Evolutionary conservation across 176 grass and related monocot genomes (phyloP), one percentile per base, ranked within the genome.

Genomic region (Phoenix roebelenii): DNA sequence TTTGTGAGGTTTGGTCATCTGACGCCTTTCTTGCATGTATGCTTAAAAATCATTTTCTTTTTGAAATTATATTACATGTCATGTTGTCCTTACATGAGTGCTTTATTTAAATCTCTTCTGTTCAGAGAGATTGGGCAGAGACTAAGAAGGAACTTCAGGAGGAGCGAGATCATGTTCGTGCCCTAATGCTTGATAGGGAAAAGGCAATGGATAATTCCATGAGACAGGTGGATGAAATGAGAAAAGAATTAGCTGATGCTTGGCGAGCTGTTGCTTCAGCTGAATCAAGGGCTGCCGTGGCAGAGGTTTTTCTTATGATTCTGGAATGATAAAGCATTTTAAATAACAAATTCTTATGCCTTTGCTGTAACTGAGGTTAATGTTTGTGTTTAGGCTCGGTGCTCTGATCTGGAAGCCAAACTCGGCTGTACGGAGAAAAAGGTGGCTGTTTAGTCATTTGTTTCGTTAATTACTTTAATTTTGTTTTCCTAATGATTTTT

Each of bases 41-140:
- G 35, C 35, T 44, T 3, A 14, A 44, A 5, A 44, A 14, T 44
- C 9, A 14, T 44, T 10, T 44, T 44, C 35, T 44, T 44, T 44
- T 44, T 44, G 3, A 44, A 12, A 44, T 44, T 44, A 44, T 44
- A 44, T 44, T 44, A 3, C 35, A 44, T 44, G 12, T 44, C 35
- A 12, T 14, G 35, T 44, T 44, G 35, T 44, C 10, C 35, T 12
- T 44, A 44, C 35, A 14, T 44, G 35, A 12, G 9, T 44, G 35
- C 35, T 44, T 68, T 68, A 51, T 66, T 30, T 30, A 50, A 39
- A 63, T 12, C 49, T 3, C 4, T 24, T 68, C 58, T 77, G 52
- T 80, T 50, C 61, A 98, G 93, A 87, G 80, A 73, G 93, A 98
- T 58, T 98, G 93, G 93, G 93, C 93, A 60, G 87, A 98, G 65